Conservation (phyloP, 768 basidiomycete species). For the Rhodotorula diobovata region DNA sequence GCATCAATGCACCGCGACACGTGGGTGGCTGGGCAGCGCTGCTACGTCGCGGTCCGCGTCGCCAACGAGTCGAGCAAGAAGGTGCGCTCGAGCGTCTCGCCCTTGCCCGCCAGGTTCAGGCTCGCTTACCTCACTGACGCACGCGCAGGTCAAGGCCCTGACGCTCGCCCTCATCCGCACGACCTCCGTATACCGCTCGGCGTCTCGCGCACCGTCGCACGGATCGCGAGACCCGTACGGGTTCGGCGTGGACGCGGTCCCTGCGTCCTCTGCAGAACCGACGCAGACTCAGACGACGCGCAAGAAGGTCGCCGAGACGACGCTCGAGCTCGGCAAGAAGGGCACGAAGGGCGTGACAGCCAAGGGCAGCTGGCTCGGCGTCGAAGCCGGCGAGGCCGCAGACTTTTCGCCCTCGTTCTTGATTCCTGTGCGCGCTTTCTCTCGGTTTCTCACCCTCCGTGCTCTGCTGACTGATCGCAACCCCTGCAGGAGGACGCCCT, state of each 20-base stretch:
- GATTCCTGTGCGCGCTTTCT: constrained; percentile 61
- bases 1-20: constrained; percentile 64
- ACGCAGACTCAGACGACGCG: constrained; percentile 57
- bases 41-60: constrained; percentile 63
- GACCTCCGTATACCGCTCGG: constrained; percentile 62
- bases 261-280: background rate
- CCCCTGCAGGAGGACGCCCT: constrained; percentile 60
- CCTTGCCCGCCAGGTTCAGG: too few relatives aligned
- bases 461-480: background rate
- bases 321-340: constrained; percentile 63
- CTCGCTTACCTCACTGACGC: too few relatives aligned
- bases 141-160: constrained; percentile 57
- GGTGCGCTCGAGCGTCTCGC: constrained; percentile 1
- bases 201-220: background rate
- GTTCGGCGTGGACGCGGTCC: background rate
- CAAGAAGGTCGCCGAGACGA: constrained; percentile 63
- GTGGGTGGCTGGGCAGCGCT: constrained; percentile 79
- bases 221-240: background rate
- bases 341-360: constrained; percentile 68
- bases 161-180: constrained; percentile 63
- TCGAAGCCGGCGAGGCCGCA: constrained; percentile 58
- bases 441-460: background rate
- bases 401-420: constrained; percentile 66
- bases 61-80: constrained; percentile 59
- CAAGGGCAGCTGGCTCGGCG: constrained; percentile 86